Evolutionary conservation across 129 eudicot species (phyloP), one percentile per base, ranked within the genome.

Genomic region (Kitagawia praeruptora): DNA sequence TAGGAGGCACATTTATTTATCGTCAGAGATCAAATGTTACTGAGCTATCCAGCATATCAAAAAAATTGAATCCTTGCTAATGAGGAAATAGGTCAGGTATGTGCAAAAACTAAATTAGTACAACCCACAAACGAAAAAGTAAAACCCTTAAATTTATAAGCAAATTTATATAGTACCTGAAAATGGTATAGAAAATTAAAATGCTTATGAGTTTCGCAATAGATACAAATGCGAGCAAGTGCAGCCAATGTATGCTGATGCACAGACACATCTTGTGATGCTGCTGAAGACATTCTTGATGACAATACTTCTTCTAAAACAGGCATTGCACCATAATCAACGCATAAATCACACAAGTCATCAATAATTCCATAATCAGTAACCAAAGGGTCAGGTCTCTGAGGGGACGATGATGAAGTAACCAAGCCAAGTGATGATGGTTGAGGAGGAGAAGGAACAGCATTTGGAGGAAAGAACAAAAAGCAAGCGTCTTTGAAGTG

Each of bases 311-410:
- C 96, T 86, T 92, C 99, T 81, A 95, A 73, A 79, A 92, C 89
- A 75, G 91, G 82, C 91, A 92, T 90, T 64, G 99, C 96, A 67
- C 96, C 99, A 82, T 88, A 95, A 70, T 94, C 96, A 73, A 95
- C 74, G 76, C 97, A 95, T 45, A 92, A 80, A 76, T 90, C 99
- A 81, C 99, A 95, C 77, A 95, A 80, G 81, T 87, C 93, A 81
- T 95, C 99, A 81, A 95, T 75, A 25, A 92, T 87, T 64, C 99
- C 99, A 85, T 92, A 95, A 76, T 95, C 99, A 72, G 99, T 90
- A 40, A 89, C 90, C 74, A 95, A 83, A 48, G 91, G 89, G 82
- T 95, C 99, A 37, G 94, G 86, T 82, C 94, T 88, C 82, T 95
- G 99, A 79, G 94, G 92, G 80, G 97, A 87, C 37, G 96, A 88